Base-by-base conservation (phyloP, 768 basidiomycete genomes). In the Rubroboletus satanas region DNA sequence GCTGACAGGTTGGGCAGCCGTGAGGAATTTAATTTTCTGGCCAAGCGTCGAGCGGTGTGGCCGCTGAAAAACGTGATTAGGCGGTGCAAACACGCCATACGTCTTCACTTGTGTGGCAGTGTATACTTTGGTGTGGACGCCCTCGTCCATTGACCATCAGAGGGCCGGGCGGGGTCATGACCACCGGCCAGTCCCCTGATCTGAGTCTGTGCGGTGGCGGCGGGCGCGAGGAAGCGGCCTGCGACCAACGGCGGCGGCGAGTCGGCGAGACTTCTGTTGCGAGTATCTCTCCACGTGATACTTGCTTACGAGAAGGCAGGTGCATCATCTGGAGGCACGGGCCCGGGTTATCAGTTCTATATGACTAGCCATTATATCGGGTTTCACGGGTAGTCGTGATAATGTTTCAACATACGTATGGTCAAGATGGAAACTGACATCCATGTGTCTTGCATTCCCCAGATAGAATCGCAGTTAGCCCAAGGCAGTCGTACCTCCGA, bases 141-240 rank as follows among this genome's bases (percentile, higher is more conserved):
- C 9, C 6, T 42, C 39, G 46, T 50, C 26, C 26, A 26, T 26
- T 26, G 21, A 2, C 21, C 21, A 21, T 21, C 21, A 21, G 21
- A 21, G 21, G 21, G 21, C 21, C 21, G 21, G 21, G 21, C 21
- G 21, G 21, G 21, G 21, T 21, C 21, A 21, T 21, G 21, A 26
- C 26, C 26, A 26, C 26, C 26, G 26, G 0, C 26, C 26, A 26
- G 26, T 26, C 26, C 26, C 26, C 26, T 26, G 26, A 26, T 26
- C 26, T 26, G 26, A 26, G 26, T 26, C 53, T 37, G 0, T 62
- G 66, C 65, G 65, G 66, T 66, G 65, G 65, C 65, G 44, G 36
- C 65, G 65, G 65, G 56, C 45, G 50, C 49, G 60, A 52, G 58
- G 65, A 62, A 65, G 64, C 48, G 5, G 41, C 1, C 7, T 45